Percentiles rank a stretch among this genome's conserved stretches.
These are phyloP conservation scores for Lichina pygmaea DNA, from an alignment of 495 filamentous ascomycete genomes.

Conservation along the genomic window DNA sequence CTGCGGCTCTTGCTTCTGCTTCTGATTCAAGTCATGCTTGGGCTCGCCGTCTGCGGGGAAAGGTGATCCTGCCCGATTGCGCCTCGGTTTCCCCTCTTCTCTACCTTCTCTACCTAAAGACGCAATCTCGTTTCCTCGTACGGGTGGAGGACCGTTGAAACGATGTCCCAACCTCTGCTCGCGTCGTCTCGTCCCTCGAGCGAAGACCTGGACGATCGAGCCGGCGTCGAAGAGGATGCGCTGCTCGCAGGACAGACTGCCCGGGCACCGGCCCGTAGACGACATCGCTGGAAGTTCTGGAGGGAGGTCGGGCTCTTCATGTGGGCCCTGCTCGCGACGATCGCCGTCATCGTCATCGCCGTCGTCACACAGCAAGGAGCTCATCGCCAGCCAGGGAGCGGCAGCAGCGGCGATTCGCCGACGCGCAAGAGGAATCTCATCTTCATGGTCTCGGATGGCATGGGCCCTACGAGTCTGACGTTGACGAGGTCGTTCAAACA, in stretches of 20 bases:
- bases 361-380: constrained; percentile 37
- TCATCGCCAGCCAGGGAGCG: constrained; percentile 6
- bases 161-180: constrained; percentile 2
- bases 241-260: constrained; percentile 29
- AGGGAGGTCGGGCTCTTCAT: constrained; percentile 45
- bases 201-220: constrained; percentile 12
- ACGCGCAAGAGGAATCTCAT: constrained; percentile 74
- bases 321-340: constrained; percentile 78
- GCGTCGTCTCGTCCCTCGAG: constrained; percentile 13
- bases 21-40: no score
- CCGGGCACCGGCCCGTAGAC: constrained; percentile 7
- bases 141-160: neutral
- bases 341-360: constrained; percentile 44
- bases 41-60: no score
- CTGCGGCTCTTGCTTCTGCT: no score
- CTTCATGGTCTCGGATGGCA: constrained; percentile 97
- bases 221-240: constrained; percentile 29
- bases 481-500: constrained; percentile 70
- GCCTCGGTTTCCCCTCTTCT: no score
- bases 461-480: constrained; percentile 77
- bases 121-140: no score
- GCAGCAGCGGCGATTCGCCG: constrained; percentile 14
- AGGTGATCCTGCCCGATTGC: no score
- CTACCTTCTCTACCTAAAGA: no score
- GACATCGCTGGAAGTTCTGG: constrained; percentile 26